Conservation (phyloP, 176 grass and related monocot genomes). For the Carex cristatella region DNA sequence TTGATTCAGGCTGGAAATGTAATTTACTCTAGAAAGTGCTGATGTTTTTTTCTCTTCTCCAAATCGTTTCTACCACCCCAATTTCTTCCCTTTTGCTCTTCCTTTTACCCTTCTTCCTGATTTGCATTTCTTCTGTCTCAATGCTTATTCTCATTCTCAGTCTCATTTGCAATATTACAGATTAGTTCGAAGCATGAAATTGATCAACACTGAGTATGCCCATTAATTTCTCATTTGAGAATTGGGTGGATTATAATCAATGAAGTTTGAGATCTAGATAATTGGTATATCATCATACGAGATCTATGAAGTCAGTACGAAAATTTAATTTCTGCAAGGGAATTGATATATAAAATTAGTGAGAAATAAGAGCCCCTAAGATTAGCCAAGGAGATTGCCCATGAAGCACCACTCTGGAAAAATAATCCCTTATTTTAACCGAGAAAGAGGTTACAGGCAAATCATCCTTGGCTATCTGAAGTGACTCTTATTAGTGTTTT, state of each 20-base stretch:
- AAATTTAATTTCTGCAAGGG: not conserved
- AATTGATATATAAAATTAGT: not conserved
- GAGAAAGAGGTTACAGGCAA: slow-evolving; percentile 22
- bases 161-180: not conserved
- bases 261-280: not conserved
- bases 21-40: not conserved
- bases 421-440: not conserved
- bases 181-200: not conserved
- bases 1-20: not conserved
- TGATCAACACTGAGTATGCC: not conserved
- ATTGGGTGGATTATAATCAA: not conserved
- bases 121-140: not conserved
- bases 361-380: slow-evolving; percentile 23
- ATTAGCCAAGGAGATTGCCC: slow-evolving; percentile 48
- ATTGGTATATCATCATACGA: not conserved
- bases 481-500: slow-evolving; percentile 4
- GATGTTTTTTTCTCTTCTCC: not conserved
- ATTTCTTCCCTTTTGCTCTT: not conserved
- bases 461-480: slow-evolving; percentile 44
- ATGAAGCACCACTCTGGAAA: slow-evolving; percentile 9
- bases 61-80: not conserved
- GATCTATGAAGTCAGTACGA: not conserved
- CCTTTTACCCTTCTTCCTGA: not conserved
- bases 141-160: not conserved
- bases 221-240: not conserved